Evolutionary conservation across 2,329 filamentous ascomycete species (phyloP).

Genomic region (Neopestalotiopsis clavispora): DNA sequence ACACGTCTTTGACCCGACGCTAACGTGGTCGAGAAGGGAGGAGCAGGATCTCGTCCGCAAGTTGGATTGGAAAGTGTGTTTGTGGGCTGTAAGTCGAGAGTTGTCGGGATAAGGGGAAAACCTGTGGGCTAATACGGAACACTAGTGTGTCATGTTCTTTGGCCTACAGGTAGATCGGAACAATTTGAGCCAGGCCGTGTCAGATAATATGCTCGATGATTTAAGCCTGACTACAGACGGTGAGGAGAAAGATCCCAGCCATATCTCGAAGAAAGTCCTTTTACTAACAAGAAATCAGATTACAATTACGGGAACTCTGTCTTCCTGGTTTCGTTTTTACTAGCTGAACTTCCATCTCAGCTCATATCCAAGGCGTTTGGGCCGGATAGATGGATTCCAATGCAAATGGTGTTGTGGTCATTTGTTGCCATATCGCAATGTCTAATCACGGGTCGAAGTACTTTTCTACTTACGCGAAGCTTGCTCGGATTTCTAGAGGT

Average conservation of each 20-base stretch:
- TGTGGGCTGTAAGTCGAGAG: conserved; percentile 41
- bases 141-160: conserved; percentile 62
- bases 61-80: conserved; percentile 43
- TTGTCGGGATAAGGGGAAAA: background rate
- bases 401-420: conserved; percentile 37
- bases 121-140: conserved; percentile 10
- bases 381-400: conserved; percentile 38
- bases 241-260: conserved; percentile 21
- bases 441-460: conserved; percentile 26
- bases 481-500: conserved; percentile 29
- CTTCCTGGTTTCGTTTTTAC: conserved; percentile 57
- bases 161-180: conserved; percentile 64
- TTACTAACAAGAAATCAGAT: conserved; percentile 27
- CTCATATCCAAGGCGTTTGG: conserved; percentile 58
- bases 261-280: background rate
- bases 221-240: conserved; percentile 48
- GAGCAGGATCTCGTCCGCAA: conserved; percentile 58
- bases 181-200: conserved; percentile 63
- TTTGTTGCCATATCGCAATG: conserved; percentile 35
- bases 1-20: conserved; percentile 58
- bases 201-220: conserved; percentile 65
- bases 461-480: conserved; percentile 19
- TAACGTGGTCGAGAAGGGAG: conserved; percentile 57
- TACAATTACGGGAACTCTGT: conserved; percentile 62
- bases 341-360: conserved; percentile 66